Conservation (phyloP, 805 yeast species). For the Yamadazyma ubonensis region DNA sequence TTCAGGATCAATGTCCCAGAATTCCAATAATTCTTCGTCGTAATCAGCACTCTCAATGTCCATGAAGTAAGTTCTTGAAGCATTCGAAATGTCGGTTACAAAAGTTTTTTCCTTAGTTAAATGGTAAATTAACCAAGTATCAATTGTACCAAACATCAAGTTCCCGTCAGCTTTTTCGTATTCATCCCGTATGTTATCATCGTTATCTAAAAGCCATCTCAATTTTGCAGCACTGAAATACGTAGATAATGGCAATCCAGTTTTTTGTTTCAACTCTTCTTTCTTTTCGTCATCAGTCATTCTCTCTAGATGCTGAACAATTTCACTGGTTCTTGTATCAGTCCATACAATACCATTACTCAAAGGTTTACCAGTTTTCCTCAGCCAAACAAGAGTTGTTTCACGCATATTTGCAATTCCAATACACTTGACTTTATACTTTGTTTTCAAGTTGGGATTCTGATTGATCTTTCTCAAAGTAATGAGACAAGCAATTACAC, state of each 20-base stretch:
- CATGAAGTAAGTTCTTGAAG: conserved; percentile 89
- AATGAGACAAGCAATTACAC: conserved; percentile 66
- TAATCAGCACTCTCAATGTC: conserved; percentile 72
- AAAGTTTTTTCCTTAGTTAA: conserved; percentile 67
- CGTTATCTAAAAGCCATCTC: conserved; percentile 85
- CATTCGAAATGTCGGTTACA: conserved; percentile 87
- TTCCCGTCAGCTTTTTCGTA: conserved; percentile 70
- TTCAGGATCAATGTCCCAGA: conserved; percentile 75
- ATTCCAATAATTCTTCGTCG: conserved; percentile 69
- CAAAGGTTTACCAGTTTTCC: conserved; percentile 76
- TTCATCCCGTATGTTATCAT: conserved; percentile 58
- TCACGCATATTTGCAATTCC: conserved; percentile 97
- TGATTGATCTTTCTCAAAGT: conserved; percentile 56
- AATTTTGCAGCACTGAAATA: conserved; percentile 90
- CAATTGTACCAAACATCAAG: conserved; percentile 90
- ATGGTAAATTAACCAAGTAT: conserved; percentile 89
- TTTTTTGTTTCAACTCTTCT: conserved; percentile 56
- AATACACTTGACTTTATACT: conserved; percentile 65
- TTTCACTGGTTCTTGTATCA: conserved; percentile 79
- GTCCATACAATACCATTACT: conserved; percentile 95
- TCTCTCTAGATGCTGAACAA: conserved; percentile 62
- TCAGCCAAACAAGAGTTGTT: conserved; percentile 87
- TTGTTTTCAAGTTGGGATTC: conserved; percentile 47
- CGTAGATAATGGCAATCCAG: conserved; percentile 87
- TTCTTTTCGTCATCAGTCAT: conserved; percentile 54